Conservation (phyloP, 352 stramenopile genomes). For the Globisporangium perplexum region DNA sequence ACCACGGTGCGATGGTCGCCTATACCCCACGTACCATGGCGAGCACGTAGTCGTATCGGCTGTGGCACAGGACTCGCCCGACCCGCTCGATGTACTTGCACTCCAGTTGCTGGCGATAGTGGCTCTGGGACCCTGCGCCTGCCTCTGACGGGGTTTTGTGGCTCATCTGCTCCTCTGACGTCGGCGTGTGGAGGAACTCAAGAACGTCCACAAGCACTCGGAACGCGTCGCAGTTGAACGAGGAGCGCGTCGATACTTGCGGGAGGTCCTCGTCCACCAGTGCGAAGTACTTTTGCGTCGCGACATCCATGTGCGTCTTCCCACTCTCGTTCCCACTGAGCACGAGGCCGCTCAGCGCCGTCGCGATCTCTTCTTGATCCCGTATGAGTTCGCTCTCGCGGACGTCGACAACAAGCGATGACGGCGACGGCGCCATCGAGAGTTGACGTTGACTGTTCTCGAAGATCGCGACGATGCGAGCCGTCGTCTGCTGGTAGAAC, state of each 20-base stretch:
- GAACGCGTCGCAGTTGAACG: slow-evolving; percentile 51
- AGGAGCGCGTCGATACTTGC: slow-evolving; percentile 13
- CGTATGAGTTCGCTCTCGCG: not conserved
- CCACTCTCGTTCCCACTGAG: slow-evolving; percentile 32
- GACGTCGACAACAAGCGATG: not conserved
- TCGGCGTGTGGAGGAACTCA: slow-evolving; percentile 25
- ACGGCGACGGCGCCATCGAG: not conserved
- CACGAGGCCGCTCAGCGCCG: slow-evolving; percentile 33
- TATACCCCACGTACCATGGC: slow-evolving; percentile 27
- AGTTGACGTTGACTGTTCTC: slow-evolving; percentile 7
- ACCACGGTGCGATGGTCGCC: too few relatives aligned
- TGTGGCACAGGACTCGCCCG: slow-evolving; percentile 34
- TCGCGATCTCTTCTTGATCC: slow-evolving; percentile 20
- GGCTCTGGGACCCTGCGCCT: not conserved
- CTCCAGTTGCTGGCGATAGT: slow-evolving; percentile 22
- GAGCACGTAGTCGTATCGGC: slow-evolving; percentile 46
- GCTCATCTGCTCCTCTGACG: slow-evolving; percentile 3
- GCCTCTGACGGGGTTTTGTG: not conserved
- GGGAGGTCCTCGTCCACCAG: slow-evolving; percentile 12
- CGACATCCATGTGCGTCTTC: slow-evolving; percentile 13
- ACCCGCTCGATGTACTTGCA: slow-evolving; percentile 46
- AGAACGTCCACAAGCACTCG: slow-evolving; percentile 36
- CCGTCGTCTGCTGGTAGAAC: slow-evolving; percentile 17
- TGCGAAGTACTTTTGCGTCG: slow-evolving; percentile 35
- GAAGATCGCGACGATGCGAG: slow-evolving; percentile 3